Evolutionary conservation across 352 stramenopile species (phyloP), one percentile per base, ranked within the genome.

Genomic region (Pythium periplocum): DNA sequence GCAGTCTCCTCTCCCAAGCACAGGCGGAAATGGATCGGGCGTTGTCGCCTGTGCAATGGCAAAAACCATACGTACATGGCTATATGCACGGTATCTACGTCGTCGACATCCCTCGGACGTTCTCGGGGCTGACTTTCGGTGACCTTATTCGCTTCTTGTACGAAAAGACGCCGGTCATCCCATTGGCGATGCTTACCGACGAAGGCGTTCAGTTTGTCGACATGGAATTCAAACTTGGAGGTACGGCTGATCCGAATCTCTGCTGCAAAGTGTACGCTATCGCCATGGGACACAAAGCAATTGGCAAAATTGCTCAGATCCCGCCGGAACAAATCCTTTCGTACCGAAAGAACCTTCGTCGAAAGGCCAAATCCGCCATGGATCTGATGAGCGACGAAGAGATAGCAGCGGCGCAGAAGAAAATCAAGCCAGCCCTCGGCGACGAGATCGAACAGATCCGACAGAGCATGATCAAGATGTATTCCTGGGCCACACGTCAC

Each of bases 221-320:
- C 45, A 78, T 85, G 62, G 77, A 88, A 9, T 92, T 90, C 59
- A 92, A 92, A 53, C 57, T 92, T 5, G 82, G 82, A 2, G 75
- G 63, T 1, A 88, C 77, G 0, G 77, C 82, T 1, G 82, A 92
- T 37, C 82, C 82, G 4, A 90, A 86, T 40, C 34, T 88, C 41
- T 92, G 82, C 57, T 90, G 82, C 61, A 92, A 89, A 39, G 72
- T 92, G 17, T 92, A 88, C 46, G 77, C 74, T 2, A 76, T 92
- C 38, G 78, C 79, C 7, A 85, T 86, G 46, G 65, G 67, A 2
- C 53, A 84, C 6, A 69, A 59, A 4, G 70, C 75, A 0, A 71
- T 92, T 11, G 78, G 87, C 55, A 57, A 64, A 10, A 66, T 89
- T 31, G 58, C 73, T 31, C 66, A 83, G 48, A 88, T 89, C 54